A percentile compares a stretch with the other conserved stretches of the same genome.
Conservation (phyloP, 495 filamentous ascomycete genomes). For the Talaromyces trachyspermus region DNA sequence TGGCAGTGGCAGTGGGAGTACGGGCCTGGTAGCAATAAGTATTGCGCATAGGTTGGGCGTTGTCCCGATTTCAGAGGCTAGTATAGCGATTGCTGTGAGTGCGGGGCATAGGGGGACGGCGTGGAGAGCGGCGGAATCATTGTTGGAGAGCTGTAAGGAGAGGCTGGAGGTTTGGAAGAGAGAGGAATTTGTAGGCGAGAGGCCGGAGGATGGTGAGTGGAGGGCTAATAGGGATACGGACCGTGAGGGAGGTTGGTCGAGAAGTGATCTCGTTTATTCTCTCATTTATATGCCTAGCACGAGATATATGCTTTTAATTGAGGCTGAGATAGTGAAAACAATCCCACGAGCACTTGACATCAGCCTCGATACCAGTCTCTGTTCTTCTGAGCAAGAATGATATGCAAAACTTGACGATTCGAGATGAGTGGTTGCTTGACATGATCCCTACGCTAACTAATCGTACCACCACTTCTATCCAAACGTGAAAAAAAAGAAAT, state of each 20-base stretch:
- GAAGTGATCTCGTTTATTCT: no score
- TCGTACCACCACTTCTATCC: no score
- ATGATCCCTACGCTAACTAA: no score
- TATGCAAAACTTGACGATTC: no score
- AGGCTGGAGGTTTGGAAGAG: conserved; percentile 91
- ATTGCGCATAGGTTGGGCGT: conserved; percentile 82
- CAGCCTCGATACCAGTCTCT: no score
- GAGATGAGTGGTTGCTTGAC: no score
- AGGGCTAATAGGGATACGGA: conserved; percentile 80
- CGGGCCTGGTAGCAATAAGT: conserved; percentile 60
- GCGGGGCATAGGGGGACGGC: conserved; percentile 80
- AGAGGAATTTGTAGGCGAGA: conserved; percentile 70
- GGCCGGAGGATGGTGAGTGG: conserved; percentile 76
- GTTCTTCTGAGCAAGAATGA: no score
- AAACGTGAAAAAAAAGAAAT: no score
- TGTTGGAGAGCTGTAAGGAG: conserved; percentile 79
- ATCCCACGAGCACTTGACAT: no score
- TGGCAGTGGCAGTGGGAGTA: conserved; percentile 26
- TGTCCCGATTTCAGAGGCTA: conserved; percentile 84
- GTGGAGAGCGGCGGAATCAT: conserved; percentile 85
- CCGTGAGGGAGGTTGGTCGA: conserved; percentile 31
- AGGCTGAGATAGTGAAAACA: neutral
- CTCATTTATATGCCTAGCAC: neutral
- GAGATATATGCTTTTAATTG: neutral
- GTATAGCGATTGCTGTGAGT: conserved; percentile 83